Percentiles rank a stretch among this genome's conserved stretches.
These are phyloP conservation scores for Debaryomyces castellii DNA, from an alignment of 805 yeast genomes.

Conservation along the genomic window DNA sequence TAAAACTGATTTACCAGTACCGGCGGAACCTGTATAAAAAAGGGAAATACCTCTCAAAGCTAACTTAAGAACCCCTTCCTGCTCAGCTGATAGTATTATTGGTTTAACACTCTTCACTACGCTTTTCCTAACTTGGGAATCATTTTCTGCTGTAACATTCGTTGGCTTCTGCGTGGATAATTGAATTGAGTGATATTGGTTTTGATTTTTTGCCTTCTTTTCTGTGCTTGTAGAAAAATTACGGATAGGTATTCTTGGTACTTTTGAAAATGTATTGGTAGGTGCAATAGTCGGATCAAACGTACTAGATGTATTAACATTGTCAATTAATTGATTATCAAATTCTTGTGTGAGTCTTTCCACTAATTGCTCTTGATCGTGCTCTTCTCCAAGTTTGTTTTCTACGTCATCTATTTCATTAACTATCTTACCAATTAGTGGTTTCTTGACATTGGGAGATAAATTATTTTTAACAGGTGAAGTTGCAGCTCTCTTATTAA, in stretches of 20 bases:
- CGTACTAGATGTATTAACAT: background rate
- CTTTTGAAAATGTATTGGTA: background rate
- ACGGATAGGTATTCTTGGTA: conserved; percentile 2
- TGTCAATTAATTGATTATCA: background rate
- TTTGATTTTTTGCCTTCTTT: conserved; percentile 4
- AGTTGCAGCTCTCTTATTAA: conserved; percentile 2
- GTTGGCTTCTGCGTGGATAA: conserved; percentile 25
- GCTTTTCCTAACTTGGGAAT: conserved; percentile 1
- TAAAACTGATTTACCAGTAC: conserved; percentile 96
- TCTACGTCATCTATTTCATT: background rate
- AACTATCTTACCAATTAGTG: background rate
- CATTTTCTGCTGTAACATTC: background rate
- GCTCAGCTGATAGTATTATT: conserved; percentile 51
- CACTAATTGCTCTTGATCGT: background rate
- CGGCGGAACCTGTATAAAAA: conserved; percentile 97
- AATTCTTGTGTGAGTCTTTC: background rate
- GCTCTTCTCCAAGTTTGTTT: background rate
- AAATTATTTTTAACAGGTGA: background rate
- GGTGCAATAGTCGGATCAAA: background rate
- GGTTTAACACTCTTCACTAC: conserved; percentile 32
- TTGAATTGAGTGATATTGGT: conserved; percentile 23
- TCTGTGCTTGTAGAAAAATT: conserved; percentile 6
- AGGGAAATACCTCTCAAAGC: conserved; percentile 66
- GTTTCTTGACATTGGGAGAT: background rate
- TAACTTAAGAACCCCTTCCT: conserved; percentile 60